These are phyloP conservation scores for Leccinum angustisporum DNA, from an alignment of 1,284 basidiomycete genomes.

Conservation along the genomic window DNA sequence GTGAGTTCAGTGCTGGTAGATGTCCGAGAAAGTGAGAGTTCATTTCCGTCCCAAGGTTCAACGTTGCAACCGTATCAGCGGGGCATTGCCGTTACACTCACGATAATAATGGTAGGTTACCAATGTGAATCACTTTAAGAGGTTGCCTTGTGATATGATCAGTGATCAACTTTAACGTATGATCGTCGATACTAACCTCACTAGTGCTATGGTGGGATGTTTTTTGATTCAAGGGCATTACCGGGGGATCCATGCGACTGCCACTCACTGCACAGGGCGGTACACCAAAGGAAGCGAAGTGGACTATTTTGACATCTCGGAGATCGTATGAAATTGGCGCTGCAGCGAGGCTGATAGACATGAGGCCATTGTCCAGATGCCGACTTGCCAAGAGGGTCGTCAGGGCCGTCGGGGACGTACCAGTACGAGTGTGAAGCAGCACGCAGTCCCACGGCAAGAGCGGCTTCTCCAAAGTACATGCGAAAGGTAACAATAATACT, in stretches of 20 bases:
- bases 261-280: not conserved
- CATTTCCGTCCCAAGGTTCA: not conserved
- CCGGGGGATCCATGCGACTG: not conserved
- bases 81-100: not conserved
- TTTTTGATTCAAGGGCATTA: not conserved
- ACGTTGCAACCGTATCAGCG: not conserved
- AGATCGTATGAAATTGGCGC: not conserved
- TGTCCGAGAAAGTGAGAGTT: not conserved
- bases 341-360: not conserved
- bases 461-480: not conserved
- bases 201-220: not conserved
- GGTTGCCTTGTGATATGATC: not conserved
- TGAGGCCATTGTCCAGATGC: not conserved
- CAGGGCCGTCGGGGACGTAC: not conserved
- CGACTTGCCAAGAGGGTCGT: not conserved
- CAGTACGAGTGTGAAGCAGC: not conserved
- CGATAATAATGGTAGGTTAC: not conserved
- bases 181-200: not conserved
- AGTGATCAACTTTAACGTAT: not conserved
- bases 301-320: not conserved
- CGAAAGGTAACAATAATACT: not conserved
- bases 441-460: not conserved
- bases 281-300: not conserved
- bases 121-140: not conserved
- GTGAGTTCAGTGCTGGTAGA: not conserved